phyloP scores from a whole-genome alignment of 2,329 filamentous ascomycete genomes.

The Phyllosticta citriasiana region DNA sequence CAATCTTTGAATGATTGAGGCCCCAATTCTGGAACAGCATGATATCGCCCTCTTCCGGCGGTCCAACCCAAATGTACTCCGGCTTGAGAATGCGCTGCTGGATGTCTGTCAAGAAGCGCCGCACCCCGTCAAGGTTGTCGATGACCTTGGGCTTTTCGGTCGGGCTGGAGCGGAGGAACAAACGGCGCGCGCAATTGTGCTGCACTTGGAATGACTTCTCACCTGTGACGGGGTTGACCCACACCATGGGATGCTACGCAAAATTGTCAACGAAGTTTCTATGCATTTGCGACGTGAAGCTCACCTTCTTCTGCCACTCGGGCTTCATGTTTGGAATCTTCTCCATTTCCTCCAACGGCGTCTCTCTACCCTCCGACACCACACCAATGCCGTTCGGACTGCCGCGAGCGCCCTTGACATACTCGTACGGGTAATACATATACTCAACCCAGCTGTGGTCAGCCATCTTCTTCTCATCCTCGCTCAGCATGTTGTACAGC shows the following conservation, averaged over 20 bases:
- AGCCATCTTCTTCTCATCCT: conserved; percentile 28
- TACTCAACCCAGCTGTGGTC: conserved; percentile 38
- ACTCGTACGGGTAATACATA: conserved; percentile 30
- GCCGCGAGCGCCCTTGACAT: conserved; percentile 34
- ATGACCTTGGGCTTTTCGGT: conserved; percentile 27
- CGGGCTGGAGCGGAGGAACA: conserved; percentile 28
- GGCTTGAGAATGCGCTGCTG: conserved; percentile 33
- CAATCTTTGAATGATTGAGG: conserved; percentile 32
- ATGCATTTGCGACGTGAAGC: neutral
- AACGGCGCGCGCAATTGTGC: conserved; percentile 29
- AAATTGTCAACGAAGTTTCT: neutral
- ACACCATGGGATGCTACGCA: conserved; percentile 35
- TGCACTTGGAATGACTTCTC: conserved; percentile 38
- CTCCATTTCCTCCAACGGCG: conserved; percentile 28
- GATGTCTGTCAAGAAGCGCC: conserved; percentile 26
- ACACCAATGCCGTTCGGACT: conserved; percentile 34
- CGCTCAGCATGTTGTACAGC: conserved; percentile 30
- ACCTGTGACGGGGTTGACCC: conserved; percentile 34
- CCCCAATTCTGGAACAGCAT: conserved; percentile 13
- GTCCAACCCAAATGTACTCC: conserved; percentile 33
- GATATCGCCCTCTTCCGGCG: conserved; percentile 35
- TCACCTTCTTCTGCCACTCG: conserved; percentile 19
- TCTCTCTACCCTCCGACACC: conserved; percentile 29
- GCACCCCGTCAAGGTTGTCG: conserved; percentile 31
- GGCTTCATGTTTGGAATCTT: conserved; percentile 26